These are phyloP conservation scores for Candida sanyaensis DNA, from an alignment of 1,139 yeast genomes.

Conservation along the genomic window DNA sequence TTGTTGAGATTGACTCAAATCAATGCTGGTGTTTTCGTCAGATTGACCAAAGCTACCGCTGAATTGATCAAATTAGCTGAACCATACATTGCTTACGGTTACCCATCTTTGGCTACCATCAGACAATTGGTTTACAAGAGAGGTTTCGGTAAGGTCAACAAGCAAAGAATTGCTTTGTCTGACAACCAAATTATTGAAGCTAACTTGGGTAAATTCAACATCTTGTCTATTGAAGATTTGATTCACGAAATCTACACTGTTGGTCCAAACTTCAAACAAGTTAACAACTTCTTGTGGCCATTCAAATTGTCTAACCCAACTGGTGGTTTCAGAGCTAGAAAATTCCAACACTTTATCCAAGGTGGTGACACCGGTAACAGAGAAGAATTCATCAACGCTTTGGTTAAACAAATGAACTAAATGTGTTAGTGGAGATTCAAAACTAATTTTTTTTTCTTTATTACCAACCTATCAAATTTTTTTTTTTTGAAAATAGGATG, in stretches of 20 bases:
- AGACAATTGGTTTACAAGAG: constrained; percentile 99
- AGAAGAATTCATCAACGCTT: constrained; percentile 97
- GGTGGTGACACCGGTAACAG: constrained; percentile 99
- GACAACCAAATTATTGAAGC: constrained; percentile 96
- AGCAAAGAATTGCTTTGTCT: constrained; percentile 94
- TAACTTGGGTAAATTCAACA: constrained; percentile 93
- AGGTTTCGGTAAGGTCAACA: constrained; percentile 99
- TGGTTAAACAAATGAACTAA: constrained; percentile 96
- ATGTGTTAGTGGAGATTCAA: constrained; percentile 12
- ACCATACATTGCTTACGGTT: constrained; percentile 99
- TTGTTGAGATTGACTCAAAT: constrained; percentile 96
- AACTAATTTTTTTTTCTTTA: neutral
- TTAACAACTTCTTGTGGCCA: constrained; percentile 99
- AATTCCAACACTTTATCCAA: constrained; percentile 99
- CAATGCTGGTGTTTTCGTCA: constrained; percentile 97
- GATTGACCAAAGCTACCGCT: constrained; percentile 97
- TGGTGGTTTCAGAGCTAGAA: constrained; percentile 99
- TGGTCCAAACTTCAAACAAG: constrained; percentile 99
- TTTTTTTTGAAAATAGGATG: constrained; percentile 6
- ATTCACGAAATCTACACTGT: constrained; percentile 98
- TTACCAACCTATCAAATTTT: neutral
- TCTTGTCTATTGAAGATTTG: constrained; percentile 93
- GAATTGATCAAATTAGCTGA: constrained; percentile 97
- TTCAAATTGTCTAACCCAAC: constrained; percentile 99
- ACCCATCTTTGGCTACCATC: constrained; percentile 95